Percentiles rank a stretch among this genome's conserved stretches.
These are phyloP conservation scores for Scenedesmus sp. DNA, from an alignment of 163 green algal genomes.

Conservation along the genomic window DNA sequence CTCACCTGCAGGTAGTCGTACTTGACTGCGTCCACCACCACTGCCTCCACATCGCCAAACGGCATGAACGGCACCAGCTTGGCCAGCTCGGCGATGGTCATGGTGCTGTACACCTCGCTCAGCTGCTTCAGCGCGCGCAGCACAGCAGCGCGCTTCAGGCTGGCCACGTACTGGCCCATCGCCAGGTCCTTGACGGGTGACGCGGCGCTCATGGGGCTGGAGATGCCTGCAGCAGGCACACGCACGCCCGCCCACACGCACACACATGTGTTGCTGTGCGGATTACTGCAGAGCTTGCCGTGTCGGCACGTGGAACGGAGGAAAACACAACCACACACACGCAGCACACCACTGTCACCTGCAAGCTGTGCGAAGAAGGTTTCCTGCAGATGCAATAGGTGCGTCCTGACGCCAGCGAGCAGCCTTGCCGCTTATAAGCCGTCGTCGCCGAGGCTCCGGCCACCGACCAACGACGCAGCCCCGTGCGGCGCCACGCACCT, in stretches of 20 bases:
- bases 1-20: constrained; percentile 90
- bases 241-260: too few species aligned
- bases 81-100: constrained; percentile 87
- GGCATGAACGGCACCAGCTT: constrained; percentile 78
- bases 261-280: too few species aligned
- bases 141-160: constrained; percentile 76
- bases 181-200: constrained; percentile 79
- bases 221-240: constrained; percentile 23
- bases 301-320: too few species aligned
- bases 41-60: constrained; percentile 86
- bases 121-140: constrained; percentile 95
- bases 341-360: not conserved
- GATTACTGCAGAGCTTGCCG: too few species aligned
- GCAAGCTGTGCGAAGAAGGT: too few species aligned
- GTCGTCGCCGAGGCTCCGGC: too few species aligned
- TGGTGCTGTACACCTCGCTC: constrained; percentile 92
- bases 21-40: constrained; percentile 95
- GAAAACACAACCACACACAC: too few species aligned
- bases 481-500: not conserved
- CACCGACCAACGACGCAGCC: too few species aligned
- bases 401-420: too few species aligned
- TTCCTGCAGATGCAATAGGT: too few species aligned
- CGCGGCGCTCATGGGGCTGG: constrained; percentile 69
- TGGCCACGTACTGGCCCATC: constrained; percentile 77
- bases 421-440: too few species aligned